Percentiles rank a stretch among this genome's conserved stretches.
Conservation (phyloP, 257 asterid genomes). For the Eustoma russellianum region DNA sequence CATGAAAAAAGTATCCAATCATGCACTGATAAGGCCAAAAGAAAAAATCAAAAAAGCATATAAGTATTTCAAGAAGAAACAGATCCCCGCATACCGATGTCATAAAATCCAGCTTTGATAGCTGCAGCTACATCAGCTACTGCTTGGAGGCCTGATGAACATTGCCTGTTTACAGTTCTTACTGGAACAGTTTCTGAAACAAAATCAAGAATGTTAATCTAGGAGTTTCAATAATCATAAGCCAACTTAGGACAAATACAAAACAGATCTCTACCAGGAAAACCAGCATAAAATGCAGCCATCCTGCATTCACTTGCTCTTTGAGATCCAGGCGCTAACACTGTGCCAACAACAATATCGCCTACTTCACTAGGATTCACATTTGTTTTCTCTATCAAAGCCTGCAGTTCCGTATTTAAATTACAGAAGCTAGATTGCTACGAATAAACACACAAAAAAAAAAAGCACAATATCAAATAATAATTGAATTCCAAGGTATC, state of each 20-base stretch:
- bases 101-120: constrained; percentile 96
- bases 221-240: neutral
- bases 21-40: neutral
- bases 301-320: constrained; percentile 98
- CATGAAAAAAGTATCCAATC: neutral
- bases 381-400: constrained; percentile 68
- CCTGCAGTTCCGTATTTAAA: constrained; percentile 25
- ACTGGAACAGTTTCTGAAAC: constrained; percentile 86
- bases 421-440: no score
- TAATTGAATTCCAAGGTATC: neutral
- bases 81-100: constrained; percentile 47
- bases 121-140: constrained; percentile 99
- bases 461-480: neutral
- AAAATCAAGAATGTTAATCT: neutral
- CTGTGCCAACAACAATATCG: constrained; percentile 94
- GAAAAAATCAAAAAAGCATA: neutral
- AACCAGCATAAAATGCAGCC: constrained; percentile 99
- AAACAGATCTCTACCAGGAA: constrained; percentile 54
- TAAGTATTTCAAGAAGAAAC: neutral
- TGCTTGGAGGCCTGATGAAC: constrained; percentile 99
- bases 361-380: constrained; percentile 88
- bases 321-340: constrained; percentile 92
- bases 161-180: constrained; percentile 96
- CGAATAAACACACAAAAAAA: no score
- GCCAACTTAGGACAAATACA: constrained; percentile 1